Evolutionary conservation across 1,284 basidiomycete species (phyloP).

Genomic region (Leccinum solheimii): DNA sequence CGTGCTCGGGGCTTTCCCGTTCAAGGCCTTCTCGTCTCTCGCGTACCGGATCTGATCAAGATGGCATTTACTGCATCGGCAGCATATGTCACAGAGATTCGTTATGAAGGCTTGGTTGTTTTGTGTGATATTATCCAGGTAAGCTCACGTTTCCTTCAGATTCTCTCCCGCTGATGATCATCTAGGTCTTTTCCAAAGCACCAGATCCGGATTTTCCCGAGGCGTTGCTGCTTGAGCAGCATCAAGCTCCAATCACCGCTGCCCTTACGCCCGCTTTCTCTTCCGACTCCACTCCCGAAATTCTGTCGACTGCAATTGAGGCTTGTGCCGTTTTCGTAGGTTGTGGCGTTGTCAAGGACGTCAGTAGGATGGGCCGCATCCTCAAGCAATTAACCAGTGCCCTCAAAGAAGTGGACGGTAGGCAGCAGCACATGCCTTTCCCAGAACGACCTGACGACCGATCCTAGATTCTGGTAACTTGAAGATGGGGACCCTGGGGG

Average conservation of each 20-base stretch:
- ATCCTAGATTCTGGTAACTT: constrained; percentile 75
- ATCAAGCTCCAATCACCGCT: constrained; percentile 97
- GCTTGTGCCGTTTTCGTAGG: constrained; percentile 96
- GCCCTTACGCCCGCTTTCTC: constrained; percentile 98
- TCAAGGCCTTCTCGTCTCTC: constrained; percentile 67
- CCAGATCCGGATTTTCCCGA: constrained; percentile 95
- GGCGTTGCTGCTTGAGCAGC: constrained; percentile 91
- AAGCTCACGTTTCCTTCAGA: constrained; percentile 16
- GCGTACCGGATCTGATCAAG: constrained; percentile 91
- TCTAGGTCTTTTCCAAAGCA: constrained; percentile 78
- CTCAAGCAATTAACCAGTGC: constrained; percentile 86
- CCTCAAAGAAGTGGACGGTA: constrained; percentile 88
- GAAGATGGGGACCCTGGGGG: constrained; percentile 83
- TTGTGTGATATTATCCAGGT: constrained; percentile 93
- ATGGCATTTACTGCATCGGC: constrained; percentile 99
- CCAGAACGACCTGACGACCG: constrained; percentile 12
- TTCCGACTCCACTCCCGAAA: constrained; percentile 93
- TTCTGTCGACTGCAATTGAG: constrained; percentile 88
- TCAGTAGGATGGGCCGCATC: constrained; percentile 90
- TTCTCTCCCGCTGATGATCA: constrained; percentile 11
- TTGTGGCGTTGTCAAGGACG: constrained; percentile 92
- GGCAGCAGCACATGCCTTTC: constrained; percentile 1
- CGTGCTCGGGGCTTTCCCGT: constrained; percentile 46
- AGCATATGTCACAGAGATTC: constrained; percentile 92
- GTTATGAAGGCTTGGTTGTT: constrained; percentile 89